Percentiles rank a stretch among this genome's conserved stretches.
Evolutionary conservation across 106 monocot species (phyloP).

Genomic region (Allium fistulosum): DNA sequence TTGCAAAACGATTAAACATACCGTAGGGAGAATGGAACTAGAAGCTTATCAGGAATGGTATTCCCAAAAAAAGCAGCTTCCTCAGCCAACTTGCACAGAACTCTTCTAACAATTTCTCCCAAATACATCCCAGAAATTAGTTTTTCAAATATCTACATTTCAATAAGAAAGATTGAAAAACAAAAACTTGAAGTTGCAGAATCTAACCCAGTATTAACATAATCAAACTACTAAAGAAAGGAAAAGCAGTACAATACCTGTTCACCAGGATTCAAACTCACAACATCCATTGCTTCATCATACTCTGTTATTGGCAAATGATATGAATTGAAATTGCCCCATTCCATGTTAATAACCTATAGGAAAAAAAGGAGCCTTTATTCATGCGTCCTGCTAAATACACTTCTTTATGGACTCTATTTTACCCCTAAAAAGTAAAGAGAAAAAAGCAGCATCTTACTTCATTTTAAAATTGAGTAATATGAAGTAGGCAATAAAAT

Average conservation of each 20-base stretch:
- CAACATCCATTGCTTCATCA: constrained; percentile 63
- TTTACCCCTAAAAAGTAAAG: too few species aligned
- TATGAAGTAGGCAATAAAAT: too few species aligned
- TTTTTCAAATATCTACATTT: constrained; percentile 81
- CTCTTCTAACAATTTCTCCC: constrained; percentile 86
- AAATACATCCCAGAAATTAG: constrained; percentile 94
- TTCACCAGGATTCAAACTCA: constrained; percentile 90
- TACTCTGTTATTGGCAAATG: constrained; percentile 82
- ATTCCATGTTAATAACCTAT: constrained; percentile 99
- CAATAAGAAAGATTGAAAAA: not conserved
- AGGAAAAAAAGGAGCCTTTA: not conserved
- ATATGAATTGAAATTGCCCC: constrained; percentile 89
- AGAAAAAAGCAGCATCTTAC: too few species aligned
- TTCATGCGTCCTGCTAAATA: too few species aligned
- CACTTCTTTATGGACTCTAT: too few species aligned
- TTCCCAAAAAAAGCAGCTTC: constrained; percentile 86
- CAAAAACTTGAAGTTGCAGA: constrained; percentile 3
- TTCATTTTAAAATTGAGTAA: too few species aligned
- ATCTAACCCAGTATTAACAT: constrained; percentile 1
- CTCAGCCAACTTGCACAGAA: constrained; percentile 69
- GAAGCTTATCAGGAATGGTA: constrained; percentile 57
- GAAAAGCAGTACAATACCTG: constrained; percentile 38
- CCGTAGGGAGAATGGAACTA: constrained; percentile 63
- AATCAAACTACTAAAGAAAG: constrained; percentile 21
- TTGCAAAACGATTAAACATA: constrained; percentile 8